Evolutionary conservation across 2,329 filamentous ascomycete species (phyloP).

Genomic region (Colletotrichum lini): DNA sequence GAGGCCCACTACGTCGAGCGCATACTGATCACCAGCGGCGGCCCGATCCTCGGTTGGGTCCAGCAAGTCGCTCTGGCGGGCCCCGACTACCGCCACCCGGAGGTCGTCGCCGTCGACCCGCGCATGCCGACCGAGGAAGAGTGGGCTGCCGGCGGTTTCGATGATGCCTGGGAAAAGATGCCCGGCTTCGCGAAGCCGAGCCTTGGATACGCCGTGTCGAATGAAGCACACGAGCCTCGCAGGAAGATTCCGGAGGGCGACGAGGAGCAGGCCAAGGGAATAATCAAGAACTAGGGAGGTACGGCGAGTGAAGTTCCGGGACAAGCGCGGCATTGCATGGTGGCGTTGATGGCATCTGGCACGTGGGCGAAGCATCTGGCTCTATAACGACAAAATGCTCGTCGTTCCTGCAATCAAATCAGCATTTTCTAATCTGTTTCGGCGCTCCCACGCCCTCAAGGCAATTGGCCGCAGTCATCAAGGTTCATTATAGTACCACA

Average conservation of each 20-base stretch:
- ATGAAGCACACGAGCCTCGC: conserved; percentile 14
- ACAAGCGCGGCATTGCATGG: neutral
- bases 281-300: neutral
- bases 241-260: neutral
- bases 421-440: no score
- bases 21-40: conserved; percentile 71
- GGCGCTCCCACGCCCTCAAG: no score
- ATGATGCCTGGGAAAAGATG: conserved; percentile 51
- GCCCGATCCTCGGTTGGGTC: conserved; percentile 73
- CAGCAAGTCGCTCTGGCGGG: conserved; percentile 63
- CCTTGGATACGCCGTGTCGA: conserved; percentile 40
- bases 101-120: conserved; percentile 50
- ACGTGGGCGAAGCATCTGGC: neutral
- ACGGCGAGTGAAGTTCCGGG: neutral
- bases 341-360: neutral
- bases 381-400: no score
- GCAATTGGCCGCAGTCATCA: no score
- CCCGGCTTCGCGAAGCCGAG: conserved; percentile 50
- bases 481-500: no score
- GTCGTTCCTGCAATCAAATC: neutral
- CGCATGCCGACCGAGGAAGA: conserved; percentile 27
- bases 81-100: conserved; percentile 57
- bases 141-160: conserved; percentile 40
- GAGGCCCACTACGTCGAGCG: conserved; percentile 71
- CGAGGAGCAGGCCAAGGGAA: neutral